These are phyloP conservation scores for Bipolaris gigantea DNA, from an alignment of 2,329 filamentous ascomycete genomes.

Conservation along the genomic window DNA sequence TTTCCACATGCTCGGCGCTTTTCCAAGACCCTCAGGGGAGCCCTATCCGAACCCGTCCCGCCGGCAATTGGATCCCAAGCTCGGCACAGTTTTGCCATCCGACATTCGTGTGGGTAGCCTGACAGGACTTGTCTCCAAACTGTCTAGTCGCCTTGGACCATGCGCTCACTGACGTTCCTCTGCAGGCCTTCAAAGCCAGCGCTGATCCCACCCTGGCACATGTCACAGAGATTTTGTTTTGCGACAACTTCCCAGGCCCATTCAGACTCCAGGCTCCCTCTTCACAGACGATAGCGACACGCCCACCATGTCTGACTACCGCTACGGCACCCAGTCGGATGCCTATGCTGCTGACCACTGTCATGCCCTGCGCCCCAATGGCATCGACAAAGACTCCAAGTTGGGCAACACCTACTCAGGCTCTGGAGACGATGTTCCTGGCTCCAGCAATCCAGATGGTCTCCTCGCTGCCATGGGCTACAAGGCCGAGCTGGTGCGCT, in stretches of 20 bases:
- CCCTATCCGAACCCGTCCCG: conserved; percentile 14
- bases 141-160: conserved; percentile 28
- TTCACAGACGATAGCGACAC: conserved; percentile 13
- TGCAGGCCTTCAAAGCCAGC: conserved; percentile 34
- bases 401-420: conserved; percentile 25
- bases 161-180: conserved; percentile 30
- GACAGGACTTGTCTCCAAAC: conserved; percentile 17
- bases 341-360: conserved; percentile 40
- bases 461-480: conserved; percentile 67
- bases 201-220: conserved; percentile 19
- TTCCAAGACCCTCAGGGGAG: conserved; percentile 14
- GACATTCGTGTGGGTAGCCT: conserved; percentile 26
- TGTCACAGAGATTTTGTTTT: conserved; percentile 23
- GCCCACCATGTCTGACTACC: conserved; percentile 26
- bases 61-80: conserved; percentile 21
- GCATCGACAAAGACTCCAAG: conserved; percentile 34
- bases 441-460: conserved; percentile 58
- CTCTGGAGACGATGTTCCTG: conserved; percentile 27
- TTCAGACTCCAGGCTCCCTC: conserved; percentile 12
- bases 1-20: conserved; percentile 20
- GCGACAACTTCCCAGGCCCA: conserved; percentile 18
- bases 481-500: conserved; percentile 65
- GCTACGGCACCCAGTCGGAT: conserved; percentile 41
- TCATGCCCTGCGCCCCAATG: conserved; percentile 22
- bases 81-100: conserved; percentile 18